A percentile compares a stretch with the other conserved stretches of the same genome.
Conservation (phyloP, 2,329 filamentous ascomycete species). For the Aureobasidium sp. region DNA sequence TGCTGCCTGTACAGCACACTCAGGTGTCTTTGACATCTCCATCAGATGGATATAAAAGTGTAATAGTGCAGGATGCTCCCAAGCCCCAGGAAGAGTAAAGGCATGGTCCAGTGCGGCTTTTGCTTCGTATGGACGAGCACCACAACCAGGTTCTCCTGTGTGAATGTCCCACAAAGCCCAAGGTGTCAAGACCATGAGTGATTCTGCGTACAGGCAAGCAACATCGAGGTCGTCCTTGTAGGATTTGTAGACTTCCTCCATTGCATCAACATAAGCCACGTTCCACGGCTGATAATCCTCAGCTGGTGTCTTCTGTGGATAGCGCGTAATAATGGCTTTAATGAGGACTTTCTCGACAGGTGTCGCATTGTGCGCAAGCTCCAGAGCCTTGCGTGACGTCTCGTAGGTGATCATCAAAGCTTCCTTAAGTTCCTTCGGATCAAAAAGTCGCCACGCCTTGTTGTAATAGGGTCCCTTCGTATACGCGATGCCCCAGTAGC, state of each 20-base stretch:
- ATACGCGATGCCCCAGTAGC: constrained; percentile 64
- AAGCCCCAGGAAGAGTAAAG: constrained; percentile 42
- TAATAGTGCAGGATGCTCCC: constrained; percentile 58
- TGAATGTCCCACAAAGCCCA: constrained; percentile 57
- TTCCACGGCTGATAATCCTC: constrained; percentile 42
- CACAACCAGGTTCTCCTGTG: constrained; percentile 48
- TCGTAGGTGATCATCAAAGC: constrained; percentile 43
- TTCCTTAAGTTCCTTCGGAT: constrained; percentile 48
- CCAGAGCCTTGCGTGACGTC: constrained; percentile 40
- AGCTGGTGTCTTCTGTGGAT: constrained; percentile 34
- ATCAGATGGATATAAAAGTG: constrained; percentile 72
- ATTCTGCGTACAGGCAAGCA: constrained; percentile 54
- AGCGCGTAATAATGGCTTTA: constrained; percentile 53
- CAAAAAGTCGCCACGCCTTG: constrained; percentile 68
- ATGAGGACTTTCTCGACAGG: constrained; percentile 56
- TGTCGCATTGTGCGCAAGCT: constrained; percentile 30
- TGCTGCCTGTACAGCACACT: constrained; percentile 52
- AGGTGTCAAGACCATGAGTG: constrained; percentile 57
- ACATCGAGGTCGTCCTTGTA: constrained; percentile 55
- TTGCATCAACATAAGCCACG: constrained; percentile 52
- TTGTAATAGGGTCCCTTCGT: constrained; percentile 69
- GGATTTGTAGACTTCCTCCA: constrained; percentile 46
- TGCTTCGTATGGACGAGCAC: constrained; percentile 50
- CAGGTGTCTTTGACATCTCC: constrained; percentile 64
- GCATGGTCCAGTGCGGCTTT: constrained; percentile 53